Evolutionary conservation across 345 rosid species (phyloP).

Genomic region (Corymbia maculata): DNA sequence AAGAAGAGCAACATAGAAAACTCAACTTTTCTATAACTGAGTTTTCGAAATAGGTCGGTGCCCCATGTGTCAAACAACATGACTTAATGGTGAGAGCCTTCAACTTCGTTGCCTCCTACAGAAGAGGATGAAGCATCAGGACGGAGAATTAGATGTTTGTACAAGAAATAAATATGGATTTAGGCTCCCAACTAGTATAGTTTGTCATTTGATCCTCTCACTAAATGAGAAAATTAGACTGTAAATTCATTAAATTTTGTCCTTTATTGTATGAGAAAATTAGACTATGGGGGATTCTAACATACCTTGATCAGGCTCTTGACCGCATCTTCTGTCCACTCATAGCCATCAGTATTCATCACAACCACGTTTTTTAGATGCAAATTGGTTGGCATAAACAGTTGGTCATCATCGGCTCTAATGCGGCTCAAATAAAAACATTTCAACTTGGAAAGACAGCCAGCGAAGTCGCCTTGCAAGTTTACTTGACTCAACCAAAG

Average conservation of each 20-base stretch:
- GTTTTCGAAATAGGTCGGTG: not conserved
- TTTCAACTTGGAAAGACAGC: not conserved
- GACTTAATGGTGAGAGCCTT: not conserved
- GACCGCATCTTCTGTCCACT: not conserved
- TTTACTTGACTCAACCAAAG: accelerated
- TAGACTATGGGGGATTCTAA: not conserved
- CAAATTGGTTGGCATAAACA: not conserved
- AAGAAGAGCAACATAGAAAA: accelerated
- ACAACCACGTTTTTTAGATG: not conserved
- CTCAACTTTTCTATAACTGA: not conserved
- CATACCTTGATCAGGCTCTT: not conserved
- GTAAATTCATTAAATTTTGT: not conserved
- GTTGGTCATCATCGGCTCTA: accelerated
- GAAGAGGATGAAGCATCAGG: not conserved
- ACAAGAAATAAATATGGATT: not conserved
- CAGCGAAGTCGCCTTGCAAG: accelerated
- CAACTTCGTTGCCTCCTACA: not conserved
- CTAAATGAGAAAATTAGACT: not conserved
- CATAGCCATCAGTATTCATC: accelerated
- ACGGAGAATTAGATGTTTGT: not conserved
- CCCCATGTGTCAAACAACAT: accelerated
- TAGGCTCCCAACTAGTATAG: not conserved
- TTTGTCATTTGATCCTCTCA: not conserved
- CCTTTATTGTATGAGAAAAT: not conserved
- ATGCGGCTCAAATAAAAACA: accelerated